Conservation (phyloP, 2,329 filamentous ascomycete genomes). For the Exophiala aquamarina region DNA sequence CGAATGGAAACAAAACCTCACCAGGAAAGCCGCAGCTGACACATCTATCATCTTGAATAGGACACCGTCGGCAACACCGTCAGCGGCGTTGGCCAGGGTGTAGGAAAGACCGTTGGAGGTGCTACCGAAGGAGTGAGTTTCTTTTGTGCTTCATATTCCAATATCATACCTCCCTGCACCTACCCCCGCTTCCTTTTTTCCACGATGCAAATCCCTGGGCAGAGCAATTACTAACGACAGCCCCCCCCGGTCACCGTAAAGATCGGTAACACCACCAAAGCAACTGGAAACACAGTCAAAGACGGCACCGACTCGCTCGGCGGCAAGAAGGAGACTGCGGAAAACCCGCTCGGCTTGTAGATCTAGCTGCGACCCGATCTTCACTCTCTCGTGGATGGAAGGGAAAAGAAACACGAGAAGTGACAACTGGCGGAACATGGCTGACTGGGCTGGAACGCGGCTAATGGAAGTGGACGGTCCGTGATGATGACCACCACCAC, state of each 20-base stretch:
- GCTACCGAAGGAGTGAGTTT: conserved; percentile 22
- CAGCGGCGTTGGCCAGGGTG: conserved; percentile 31
- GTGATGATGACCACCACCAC: too few species aligned
- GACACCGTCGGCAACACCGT: conserved; percentile 33
- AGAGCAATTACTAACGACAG: too few species aligned
- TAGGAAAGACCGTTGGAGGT: conserved; percentile 29
- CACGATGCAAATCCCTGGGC: too few species aligned
- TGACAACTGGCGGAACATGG: too few species aligned
- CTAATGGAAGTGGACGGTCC: too few species aligned
- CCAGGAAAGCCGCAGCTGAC: background rate
- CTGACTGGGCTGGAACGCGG: too few species aligned
- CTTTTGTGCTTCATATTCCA: too few species aligned
- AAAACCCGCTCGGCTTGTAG: conserved; percentile 29
- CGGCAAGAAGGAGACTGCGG: conserved; percentile 28
- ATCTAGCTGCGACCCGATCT: too few species aligned
- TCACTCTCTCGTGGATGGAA: too few species aligned
- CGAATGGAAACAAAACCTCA: conserved; percentile 16
- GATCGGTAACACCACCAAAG: conserved; percentile 23
- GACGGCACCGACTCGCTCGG: conserved; percentile 20
- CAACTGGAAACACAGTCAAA: conserved; percentile 18
- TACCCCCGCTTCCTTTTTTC: background rate
- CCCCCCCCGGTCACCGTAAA: too few species aligned
- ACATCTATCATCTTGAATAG: conserved; percentile 1
- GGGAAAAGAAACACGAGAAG: too few species aligned
- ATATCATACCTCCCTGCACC: background rate